These are phyloP conservation scores for Trichosporon sp. DNA, from an alignment of 1,284 basidiomycete species.

Conservation along the genomic window DNA sequence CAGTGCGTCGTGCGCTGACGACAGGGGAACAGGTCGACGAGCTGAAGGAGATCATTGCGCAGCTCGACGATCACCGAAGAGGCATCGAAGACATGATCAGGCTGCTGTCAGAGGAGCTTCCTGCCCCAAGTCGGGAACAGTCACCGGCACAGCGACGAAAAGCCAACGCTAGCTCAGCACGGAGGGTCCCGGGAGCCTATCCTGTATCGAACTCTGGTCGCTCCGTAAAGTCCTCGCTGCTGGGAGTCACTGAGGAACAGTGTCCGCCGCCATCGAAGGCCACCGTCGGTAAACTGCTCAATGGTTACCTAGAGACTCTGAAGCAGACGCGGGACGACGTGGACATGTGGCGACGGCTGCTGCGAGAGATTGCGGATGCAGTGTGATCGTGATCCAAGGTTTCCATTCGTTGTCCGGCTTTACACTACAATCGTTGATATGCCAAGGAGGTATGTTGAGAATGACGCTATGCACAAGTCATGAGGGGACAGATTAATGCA, in stretches of 20 bases:
- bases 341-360: neutral
- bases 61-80: neutral
- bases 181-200: neutral
- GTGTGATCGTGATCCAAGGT: neutral
- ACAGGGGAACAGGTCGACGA: slow-evolving; percentile 9
- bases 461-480: neutral
- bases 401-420: neutral
- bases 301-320: slow-evolving; percentile 5
- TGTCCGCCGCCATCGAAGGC: neutral
- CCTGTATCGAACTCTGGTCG: neutral
- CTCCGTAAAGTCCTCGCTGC: neutral
- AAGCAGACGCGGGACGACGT: slow-evolving; percentile 3
- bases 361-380: neutral
- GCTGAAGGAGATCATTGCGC: neutral
- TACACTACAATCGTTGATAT: neutral
- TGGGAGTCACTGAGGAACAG: neutral
- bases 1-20: neutral
- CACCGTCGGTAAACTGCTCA: slow-evolving; percentile 3
- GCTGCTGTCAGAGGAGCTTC: neutral
- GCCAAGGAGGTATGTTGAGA: neutral
- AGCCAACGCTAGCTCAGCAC: neutral
- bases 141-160: neutral
- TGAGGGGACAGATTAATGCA: slow-evolving; percentile 19
- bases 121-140: neutral
- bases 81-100: slow-evolving; percentile 2